phyloP scores from a whole-genome alignment of 73 alveolate species.

The Effrenium voratum region DNA sequence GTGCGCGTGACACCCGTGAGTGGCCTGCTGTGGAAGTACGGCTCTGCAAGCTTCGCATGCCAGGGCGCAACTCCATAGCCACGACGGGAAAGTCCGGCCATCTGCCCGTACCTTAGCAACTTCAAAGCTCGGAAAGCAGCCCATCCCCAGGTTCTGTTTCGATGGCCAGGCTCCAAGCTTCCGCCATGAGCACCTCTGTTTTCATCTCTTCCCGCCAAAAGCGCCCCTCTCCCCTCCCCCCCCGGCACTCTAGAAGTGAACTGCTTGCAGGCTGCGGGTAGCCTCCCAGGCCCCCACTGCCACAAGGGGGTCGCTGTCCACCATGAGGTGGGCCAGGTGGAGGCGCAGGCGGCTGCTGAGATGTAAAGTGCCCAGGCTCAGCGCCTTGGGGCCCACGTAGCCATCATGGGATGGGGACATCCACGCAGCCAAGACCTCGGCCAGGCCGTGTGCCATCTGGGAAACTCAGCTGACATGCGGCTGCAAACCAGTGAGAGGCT shows the following conservation, averaged over 20 bases:
- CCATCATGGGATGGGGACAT: slow-evolving; percentile 81
- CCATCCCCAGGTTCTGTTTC: too few relatives aligned
- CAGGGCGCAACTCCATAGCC: slow-evolving; percentile 11
- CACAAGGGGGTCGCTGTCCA: slow-evolving; percentile 13
- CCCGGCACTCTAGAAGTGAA: too few relatives aligned
- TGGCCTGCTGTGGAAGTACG: too few relatives aligned
- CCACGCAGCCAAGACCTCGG: slow-evolving; percentile 64
- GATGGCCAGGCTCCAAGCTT: too few relatives aligned
- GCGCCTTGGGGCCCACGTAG: slow-evolving; percentile 76
- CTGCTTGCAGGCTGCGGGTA: too few relatives aligned
- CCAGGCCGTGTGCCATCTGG: background rate
- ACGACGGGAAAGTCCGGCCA: slow-evolving; percentile 78
- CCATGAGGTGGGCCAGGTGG: slow-evolving; percentile 42
- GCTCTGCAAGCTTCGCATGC: too few relatives aligned
- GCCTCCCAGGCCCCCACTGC: slow-evolving; percentile 77
- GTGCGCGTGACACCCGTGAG: too few relatives aligned
- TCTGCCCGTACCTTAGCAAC: slow-evolving; percentile 18
- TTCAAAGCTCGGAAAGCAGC: too few relatives aligned
- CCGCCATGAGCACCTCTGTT: too few relatives aligned
- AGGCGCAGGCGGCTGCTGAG: slow-evolving; percentile 42
- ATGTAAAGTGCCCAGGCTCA: slow-evolving; percentile 46
- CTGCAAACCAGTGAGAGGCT: background rate
- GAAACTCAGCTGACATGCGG: background rate
- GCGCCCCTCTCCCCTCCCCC: too few relatives aligned
- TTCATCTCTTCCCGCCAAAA: too few relatives aligned